Evolutionary conservation across 129 eudicot species (phyloP).

Genomic region (Deinandra increscens): DNA sequence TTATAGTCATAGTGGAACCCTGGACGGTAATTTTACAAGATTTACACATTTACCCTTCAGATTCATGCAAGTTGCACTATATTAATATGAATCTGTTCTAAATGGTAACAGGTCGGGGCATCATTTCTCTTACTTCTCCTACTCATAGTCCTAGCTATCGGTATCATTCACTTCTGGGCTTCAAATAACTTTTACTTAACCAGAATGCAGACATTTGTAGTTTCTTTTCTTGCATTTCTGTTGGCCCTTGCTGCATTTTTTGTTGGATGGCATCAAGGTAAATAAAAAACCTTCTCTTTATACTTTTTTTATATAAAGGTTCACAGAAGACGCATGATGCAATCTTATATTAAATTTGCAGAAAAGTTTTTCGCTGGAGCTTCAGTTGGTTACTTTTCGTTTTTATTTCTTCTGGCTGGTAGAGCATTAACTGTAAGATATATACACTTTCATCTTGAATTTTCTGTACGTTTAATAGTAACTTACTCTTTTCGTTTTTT

Average conservation of each 20-base stretch:
- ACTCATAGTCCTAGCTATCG: slow-evolving; percentile 84
- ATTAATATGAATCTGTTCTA: slow-evolving; percentile 12
- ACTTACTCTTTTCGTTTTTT: neutral
- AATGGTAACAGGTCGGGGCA: slow-evolving; percentile 81
- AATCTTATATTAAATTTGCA: slow-evolving; percentile 31
- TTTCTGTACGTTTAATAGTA: neutral
- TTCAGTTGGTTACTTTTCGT: slow-evolving; percentile 96
- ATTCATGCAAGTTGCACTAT: neutral
- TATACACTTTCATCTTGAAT: neutral
- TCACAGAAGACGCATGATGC: slow-evolving; percentile 15
- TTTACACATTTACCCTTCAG: slow-evolving; percentile 5
- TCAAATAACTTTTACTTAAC: slow-evolving; percentile 96
- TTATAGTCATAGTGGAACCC: slow-evolving; percentile 69
- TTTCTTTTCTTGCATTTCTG: slow-evolving; percentile 84
- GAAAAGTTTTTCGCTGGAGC: slow-evolving; percentile 85
- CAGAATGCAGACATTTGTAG: slow-evolving; percentile 80
- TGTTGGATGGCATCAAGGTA: slow-evolving; percentile 93
- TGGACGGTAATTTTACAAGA: slow-evolving; percentile 68
- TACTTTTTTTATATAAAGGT: neutral
- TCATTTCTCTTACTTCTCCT: slow-evolving; percentile 88
- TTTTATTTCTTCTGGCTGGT: slow-evolving; percentile 94
- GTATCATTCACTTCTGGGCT: slow-evolving; percentile 97
- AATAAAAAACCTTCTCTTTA: neutral
- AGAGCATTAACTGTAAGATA: slow-evolving; percentile 85
- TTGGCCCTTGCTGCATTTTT: slow-evolving; percentile 92